These are phyloP conservation scores for Thelonectria blattea DNA, from an alignment of 2,329 filamentous ascomycete genomes.

Conservation along the genomic window DNA sequence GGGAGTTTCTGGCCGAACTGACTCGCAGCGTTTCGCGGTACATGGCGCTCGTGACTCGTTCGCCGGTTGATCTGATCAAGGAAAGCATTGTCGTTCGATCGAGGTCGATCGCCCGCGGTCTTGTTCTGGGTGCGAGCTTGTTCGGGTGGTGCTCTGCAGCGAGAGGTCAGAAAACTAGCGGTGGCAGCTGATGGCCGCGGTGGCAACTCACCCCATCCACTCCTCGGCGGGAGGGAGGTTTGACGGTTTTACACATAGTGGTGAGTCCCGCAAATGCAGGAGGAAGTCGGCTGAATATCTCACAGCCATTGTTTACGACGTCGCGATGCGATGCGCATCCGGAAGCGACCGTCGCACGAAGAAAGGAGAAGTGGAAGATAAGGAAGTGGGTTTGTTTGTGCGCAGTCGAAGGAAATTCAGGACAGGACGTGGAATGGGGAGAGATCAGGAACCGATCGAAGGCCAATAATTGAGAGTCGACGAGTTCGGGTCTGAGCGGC, in stretches of 20 bases:
- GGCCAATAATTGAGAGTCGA: slow-evolving; percentile 6
- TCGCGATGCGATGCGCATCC: slow-evolving; percentile 47
- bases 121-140: slow-evolving; percentile 54
- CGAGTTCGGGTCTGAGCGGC: background rate
- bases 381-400: slow-evolving; percentile 14
- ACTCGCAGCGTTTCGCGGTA: slow-evolving; percentile 64
- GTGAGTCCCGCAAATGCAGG: slow-evolving; percentile 77
- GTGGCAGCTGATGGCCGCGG: slow-evolving; percentile 16
- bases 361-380: slow-evolving; percentile 16
- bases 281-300: slow-evolving; percentile 81
- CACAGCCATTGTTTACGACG: slow-evolving; percentile 54
- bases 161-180: slow-evolving; percentile 30
- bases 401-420: slow-evolving; percentile 5
- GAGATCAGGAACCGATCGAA: background rate
- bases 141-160: slow-evolving; percentile 52
- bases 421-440: background rate
- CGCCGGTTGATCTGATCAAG: slow-evolving; percentile 60
- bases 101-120: slow-evolving; percentile 50
- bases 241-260: slow-evolving; percentile 80
- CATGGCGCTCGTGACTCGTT: slow-evolving; percentile 58
- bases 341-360: slow-evolving; percentile 32
- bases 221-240: slow-evolving; percentile 84
- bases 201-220: slow-evolving; percentile 85
- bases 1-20: slow-evolving; percentile 39
- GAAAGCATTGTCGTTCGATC: slow-evolving; percentile 51